Conservation (phyloP, 805 yeast genomes). For the Monosporozyma aerobia region DNA sequence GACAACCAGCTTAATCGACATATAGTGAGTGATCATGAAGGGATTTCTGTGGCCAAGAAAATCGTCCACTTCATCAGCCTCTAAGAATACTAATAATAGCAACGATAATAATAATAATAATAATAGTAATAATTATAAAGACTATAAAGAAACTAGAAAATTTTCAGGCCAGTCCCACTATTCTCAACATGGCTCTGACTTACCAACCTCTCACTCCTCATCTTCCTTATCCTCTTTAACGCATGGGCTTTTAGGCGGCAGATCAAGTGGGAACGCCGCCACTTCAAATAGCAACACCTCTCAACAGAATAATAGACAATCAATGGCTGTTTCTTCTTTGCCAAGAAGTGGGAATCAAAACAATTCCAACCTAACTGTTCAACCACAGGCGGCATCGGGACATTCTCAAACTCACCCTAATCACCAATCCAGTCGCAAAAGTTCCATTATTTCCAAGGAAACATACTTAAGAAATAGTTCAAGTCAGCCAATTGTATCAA, state of each 20-base stretch:
- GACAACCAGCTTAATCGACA: neutral
- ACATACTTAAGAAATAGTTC: neutral
- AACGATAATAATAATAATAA: neutral
- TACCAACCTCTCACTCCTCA: constrained; percentile 5
- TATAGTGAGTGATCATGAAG: constrained; percentile 10
- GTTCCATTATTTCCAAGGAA: constrained; percentile 2
- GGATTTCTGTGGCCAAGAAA: constrained; percentile 17
- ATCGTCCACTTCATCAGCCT: constrained; percentile 3
- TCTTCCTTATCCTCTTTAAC: constrained; percentile 1
- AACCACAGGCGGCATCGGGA: neutral
- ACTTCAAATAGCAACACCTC: neutral
- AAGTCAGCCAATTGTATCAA: constrained; percentile 2
- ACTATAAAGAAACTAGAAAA: neutral
- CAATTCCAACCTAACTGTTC: neutral
- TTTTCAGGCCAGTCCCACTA: neutral
- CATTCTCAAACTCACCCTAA: neutral
- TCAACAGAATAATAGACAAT: neutral
- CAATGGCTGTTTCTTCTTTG: neutral
- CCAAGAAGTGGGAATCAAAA: constrained; percentile 1
- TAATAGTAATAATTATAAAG: neutral
- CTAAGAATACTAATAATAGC: neutral
- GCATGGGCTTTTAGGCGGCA: neutral
- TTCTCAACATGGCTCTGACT: neutral
- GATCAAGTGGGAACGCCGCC: neutral
- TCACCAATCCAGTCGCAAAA: constrained; percentile 1